Evolutionary conservation across 495 filamentous ascomycete genomes (phyloP).

Genomic region (Neurospora sp.): DNA sequence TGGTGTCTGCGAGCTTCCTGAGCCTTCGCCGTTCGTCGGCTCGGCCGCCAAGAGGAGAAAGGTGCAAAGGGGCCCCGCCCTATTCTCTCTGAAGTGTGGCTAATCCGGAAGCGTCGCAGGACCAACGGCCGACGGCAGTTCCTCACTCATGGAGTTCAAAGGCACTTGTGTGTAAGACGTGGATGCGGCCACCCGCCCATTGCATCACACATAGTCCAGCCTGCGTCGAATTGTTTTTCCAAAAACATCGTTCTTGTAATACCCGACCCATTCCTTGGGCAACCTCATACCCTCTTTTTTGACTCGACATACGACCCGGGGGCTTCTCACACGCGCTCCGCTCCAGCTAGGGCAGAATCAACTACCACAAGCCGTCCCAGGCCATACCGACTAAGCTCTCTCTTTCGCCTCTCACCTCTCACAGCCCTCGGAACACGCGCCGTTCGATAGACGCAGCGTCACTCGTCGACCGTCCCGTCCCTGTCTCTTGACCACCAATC

Average conservation of each 20-base stretch:
- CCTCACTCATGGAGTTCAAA: not conserved
- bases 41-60: not conserved
- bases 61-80: not conserved
- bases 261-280: not conserved
- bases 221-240: not conserved
- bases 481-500: not conserved
- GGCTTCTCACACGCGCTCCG: not conserved
- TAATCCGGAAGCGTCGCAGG: not conserved
- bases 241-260: not conserved
- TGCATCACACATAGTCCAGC: conserved; percentile 10
- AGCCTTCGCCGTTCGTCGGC: not conserved
- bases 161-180: not conserved
- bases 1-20: not conserved
- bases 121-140: not conserved
- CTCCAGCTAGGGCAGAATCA: not conserved
- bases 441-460: not conserved
- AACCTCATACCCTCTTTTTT: not conserved
- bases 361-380: not conserved
- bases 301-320: not conserved
- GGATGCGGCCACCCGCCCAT: conserved; percentile 15
- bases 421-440: not conserved
- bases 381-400: not conserved
- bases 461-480: not conserved
- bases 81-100: not conserved
- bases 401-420: not conserved